Percentiles rank a stretch among this genome's conserved stretches.
phyloP scores from a whole-genome alignment of 176 grass and related monocot genomes.

The Puccinellia tenuiflora region DNA sequence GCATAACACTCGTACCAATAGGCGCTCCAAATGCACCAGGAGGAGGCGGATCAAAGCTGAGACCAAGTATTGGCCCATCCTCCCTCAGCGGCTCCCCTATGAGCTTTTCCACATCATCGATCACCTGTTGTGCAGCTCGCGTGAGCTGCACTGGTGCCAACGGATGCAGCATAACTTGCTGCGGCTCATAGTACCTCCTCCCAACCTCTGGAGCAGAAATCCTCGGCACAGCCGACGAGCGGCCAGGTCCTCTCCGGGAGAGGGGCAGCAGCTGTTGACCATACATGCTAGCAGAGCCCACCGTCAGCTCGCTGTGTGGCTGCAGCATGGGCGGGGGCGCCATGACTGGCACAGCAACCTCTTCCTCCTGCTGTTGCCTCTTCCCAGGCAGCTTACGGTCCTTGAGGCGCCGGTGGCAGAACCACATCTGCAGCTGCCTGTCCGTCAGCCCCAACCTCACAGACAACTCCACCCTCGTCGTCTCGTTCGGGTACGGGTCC shows the following conservation, averaged over 20 bases:
- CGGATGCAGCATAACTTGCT: slow-evolving; percentile 34
- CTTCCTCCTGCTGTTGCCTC: slow-evolving; percentile 47
- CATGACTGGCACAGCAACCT: slow-evolving; percentile 26
- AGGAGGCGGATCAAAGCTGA: slow-evolving; percentile 79
- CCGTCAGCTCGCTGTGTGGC: slow-evolving; percentile 31
- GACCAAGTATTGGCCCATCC: slow-evolving; percentile 78
- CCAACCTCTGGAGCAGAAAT: slow-evolving; percentile 42
- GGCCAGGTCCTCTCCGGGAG: slow-evolving; percentile 29
- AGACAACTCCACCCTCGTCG: slow-evolving; percentile 54
- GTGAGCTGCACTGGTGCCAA: slow-evolving; percentile 32
- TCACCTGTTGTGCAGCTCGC: slow-evolving; percentile 22
- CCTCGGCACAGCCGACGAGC: slow-evolving; percentile 61
- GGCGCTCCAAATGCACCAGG: slow-evolving; percentile 90
- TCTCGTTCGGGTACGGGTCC: slow-evolving; percentile 63
- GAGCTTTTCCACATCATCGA: slow-evolving; percentile 53
- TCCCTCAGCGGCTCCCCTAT: slow-evolving; percentile 74
- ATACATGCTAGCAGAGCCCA: slow-evolving; percentile 4
- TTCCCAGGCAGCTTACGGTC: slow-evolving; percentile 57
- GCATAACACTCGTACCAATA: slow-evolving; percentile 49
- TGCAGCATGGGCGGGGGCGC: slow-evolving; percentile 31
- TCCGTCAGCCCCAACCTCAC: slow-evolving; percentile 62
- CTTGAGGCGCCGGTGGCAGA: slow-evolving; percentile 89
- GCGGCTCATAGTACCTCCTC: slow-evolving; percentile 60
- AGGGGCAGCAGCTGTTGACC: slow-evolving; percentile 19
- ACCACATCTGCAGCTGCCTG: slow-evolving; percentile 99